Conservation (phyloP, 2,329 filamentous ascomycete genomes). For the Gnomoniopsis smithogilvyi region DNA sequence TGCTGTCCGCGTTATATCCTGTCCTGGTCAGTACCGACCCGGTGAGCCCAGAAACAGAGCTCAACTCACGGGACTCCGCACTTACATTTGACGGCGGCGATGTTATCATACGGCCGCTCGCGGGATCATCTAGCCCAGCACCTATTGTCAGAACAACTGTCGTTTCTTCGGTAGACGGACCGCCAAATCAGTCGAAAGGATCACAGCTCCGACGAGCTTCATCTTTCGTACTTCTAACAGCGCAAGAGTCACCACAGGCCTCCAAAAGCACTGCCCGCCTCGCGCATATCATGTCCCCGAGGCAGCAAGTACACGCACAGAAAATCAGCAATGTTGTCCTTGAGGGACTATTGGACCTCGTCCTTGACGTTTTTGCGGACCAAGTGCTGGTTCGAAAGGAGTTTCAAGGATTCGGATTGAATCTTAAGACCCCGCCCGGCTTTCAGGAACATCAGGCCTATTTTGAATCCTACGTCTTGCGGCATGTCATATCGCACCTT, state of each 20-base stretch:
- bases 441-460: conserved; percentile 94
- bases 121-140: conserved; percentile 53
- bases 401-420: conserved; percentile 82
- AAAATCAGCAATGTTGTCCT: conserved; percentile 67
- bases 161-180: conserved; percentile 46
- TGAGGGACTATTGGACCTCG: conserved; percentile 73
- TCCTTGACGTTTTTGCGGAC: conserved; percentile 78
- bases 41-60: conserved; percentile 78
- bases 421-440: conserved; percentile 83
- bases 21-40: conserved; percentile 83
- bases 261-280: conserved; percentile 59
- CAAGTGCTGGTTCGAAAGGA: conserved; percentile 85
- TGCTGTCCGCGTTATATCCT: conserved; percentile 81
- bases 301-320: conserved; percentile 45
- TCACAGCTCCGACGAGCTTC: conserved; percentile 74
- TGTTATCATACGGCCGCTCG: conserved; percentile 76
- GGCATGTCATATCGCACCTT: conserved; percentile 69
- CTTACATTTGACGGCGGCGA: conserved; percentile 84
- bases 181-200: conserved; percentile 43
- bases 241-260: conserved; percentile 57
- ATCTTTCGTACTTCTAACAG: conserved; percentile 85
- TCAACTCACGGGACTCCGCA: conserved; percentile 77
- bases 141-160: conserved; percentile 73
- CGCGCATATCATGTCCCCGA: conserved; percentile 59
- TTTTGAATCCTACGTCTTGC: conserved; percentile 87